These are phyloP conservation scores for Elongisporangium prolatum DNA, from an alignment of 352 stramenopile genomes.

Conservation along the genomic window DNA sequence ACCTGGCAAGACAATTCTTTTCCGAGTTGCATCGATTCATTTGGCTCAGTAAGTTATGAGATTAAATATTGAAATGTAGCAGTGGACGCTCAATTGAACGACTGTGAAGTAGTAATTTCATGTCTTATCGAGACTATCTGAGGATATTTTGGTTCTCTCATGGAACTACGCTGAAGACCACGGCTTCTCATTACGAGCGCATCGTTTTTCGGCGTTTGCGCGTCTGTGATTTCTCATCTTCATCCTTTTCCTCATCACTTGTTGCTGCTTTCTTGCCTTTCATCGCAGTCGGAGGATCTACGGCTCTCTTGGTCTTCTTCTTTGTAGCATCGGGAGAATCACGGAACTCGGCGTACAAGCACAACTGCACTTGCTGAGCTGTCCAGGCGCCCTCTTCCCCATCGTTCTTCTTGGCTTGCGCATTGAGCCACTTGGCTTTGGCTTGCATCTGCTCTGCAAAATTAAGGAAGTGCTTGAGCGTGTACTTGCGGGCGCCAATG, in stretches of 20 bases:
- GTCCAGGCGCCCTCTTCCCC: conserved; percentile 36
- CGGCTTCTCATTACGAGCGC: too few species aligned
- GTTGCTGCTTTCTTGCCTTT: conserved; percentile 2
- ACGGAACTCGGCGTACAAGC: conserved; percentile 46
- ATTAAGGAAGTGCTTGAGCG: conserved; percentile 60
- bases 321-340: background rate
- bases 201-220: conserved; percentile 11
- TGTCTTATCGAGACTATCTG: too few species aligned
- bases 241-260: conserved; percentile 6
- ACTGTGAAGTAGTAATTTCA: too few species aligned
- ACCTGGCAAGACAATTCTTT: too few species aligned
- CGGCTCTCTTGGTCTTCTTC: conserved; percentile 4
- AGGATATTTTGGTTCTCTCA: too few species aligned
- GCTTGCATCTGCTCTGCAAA: conserved; percentile 44
- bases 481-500: conserved; percentile 79
- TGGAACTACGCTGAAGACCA: too few species aligned
- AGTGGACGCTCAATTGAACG: too few species aligned
- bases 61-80: too few species aligned
- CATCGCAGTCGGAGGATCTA: background rate
- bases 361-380: conserved; percentile 64
- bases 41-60: too few species aligned
- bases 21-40: too few species aligned
- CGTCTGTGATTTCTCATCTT: conserved; percentile 10
- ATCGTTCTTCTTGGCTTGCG: conserved; percentile 23
- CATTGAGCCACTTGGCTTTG: conserved; percentile 56